A percentile compares a stretch with the other conserved stretches of the same genome.
These are phyloP conservation scores for Diplosphaera chodatii DNA, from an alignment of 139 green algal species.

Conservation along the genomic window DNA sequence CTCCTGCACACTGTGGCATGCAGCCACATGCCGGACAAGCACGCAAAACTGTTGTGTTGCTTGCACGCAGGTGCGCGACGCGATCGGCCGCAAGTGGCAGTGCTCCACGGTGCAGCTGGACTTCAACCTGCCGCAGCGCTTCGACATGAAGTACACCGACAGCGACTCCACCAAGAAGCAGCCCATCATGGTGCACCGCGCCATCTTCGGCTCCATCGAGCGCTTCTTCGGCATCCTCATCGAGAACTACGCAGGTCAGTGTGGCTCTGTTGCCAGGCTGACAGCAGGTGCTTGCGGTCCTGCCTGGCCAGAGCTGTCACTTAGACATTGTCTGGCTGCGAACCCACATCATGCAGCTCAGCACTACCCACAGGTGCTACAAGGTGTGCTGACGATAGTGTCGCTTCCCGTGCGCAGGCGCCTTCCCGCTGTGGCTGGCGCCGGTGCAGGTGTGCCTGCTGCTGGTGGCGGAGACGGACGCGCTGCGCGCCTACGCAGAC, in stretches of 20 bases:
- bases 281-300: too few species aligned
- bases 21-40: too few species aligned
- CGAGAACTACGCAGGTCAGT: slow-evolving; percentile 88
- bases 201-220: slow-evolving; percentile 89
- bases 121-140: slow-evolving; percentile 96
- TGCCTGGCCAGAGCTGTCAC: too few species aligned
- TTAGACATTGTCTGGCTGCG: too few species aligned
- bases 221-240: slow-evolving; percentile 97
- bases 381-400: neutral
- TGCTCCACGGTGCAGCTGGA: slow-evolving; percentile 98
- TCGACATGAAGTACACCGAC: slow-evolving; percentile 86
- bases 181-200: slow-evolving; percentile 98
- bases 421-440: neutral
- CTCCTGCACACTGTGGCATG: too few species aligned
- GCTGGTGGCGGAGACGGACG: neutral
- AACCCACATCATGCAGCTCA: too few species aligned
- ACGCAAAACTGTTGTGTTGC: too few species aligned
- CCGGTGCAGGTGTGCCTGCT: slow-evolving; percentile 3
- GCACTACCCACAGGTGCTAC: too few species aligned
- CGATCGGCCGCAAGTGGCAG: slow-evolving; percentile 94
- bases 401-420: neutral
- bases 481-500: slow-evolving; percentile 52
- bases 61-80: slow-evolving; percentile 41
- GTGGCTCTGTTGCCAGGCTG: slow-evolving; percentile 4
- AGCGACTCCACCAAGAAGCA: slow-evolving; percentile 52